phyloP scores from a whole-genome alignment of 1,139 yeast species.

The Maudiozyma humilis region DNA sequence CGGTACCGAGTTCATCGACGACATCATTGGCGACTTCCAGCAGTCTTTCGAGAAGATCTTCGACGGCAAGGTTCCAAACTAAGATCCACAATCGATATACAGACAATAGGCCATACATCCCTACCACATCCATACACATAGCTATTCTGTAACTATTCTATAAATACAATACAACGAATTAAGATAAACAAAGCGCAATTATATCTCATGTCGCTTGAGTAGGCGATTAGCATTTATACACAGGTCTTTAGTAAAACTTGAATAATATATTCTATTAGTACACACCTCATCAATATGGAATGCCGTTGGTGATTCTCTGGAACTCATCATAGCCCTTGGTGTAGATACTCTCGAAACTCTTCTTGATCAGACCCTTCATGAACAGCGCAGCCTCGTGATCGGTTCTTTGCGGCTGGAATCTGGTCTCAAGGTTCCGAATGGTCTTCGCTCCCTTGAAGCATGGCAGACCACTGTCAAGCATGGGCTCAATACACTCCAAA shows the following conservation, averaged over 20 bases:
- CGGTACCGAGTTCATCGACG: conserved; percentile 86
- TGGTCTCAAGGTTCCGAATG: conserved; percentile 60
- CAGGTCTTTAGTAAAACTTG: not conserved
- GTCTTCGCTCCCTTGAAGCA: conserved; percentile 84
- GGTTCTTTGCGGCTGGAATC: conserved; percentile 74
- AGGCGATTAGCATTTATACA: too few relatives aligned
- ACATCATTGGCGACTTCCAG: conserved; percentile 77
- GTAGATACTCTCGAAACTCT: conserved; percentile 78
- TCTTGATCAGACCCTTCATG: conserved; percentile 68
- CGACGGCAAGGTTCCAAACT: conserved; percentile 20
- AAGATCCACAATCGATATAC: not conserved
- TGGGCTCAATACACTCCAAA: conserved; percentile 77
- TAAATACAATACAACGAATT: not conserved
- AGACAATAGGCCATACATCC: too few relatives aligned
- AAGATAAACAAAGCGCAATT: not conserved
- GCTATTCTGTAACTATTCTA: not conserved
- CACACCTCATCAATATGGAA: conserved; percentile 53
- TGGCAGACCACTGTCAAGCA: conserved; percentile 93
- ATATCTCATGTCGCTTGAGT: too few relatives aligned
- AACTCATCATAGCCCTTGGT: conserved; percentile 97
- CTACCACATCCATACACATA: too few relatives aligned
- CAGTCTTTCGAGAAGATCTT: conserved; percentile 61
- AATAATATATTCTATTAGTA: not conserved
- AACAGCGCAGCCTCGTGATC: conserved; percentile 80
- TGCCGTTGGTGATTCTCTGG: conserved; percentile 92